Base-by-base conservation (phyloP, 441 rosid genomes). In the Raphanus hybrid region DNA sequence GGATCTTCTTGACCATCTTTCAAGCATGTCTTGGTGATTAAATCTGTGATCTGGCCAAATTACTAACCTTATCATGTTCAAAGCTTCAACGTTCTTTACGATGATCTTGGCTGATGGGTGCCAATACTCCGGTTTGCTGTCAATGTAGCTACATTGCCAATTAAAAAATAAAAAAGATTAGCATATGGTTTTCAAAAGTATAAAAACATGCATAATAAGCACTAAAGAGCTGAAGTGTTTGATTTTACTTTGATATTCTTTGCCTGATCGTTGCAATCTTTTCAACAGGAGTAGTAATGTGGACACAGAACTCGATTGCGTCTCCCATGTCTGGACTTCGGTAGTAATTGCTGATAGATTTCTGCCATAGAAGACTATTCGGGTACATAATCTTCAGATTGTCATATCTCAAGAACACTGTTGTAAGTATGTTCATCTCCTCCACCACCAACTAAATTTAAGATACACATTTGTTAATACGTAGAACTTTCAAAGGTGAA, bases 311-410 rank as follows among this genome's bases (percentile, higher is more conserved):
- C 66, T 90, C 92, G 6, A 91, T 73, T 8, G 79, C 84, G 4
- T 93, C 98, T 41, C 88, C 87, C 98, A 93, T 93, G 62, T 89
- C 97, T 0, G 97, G 98, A 75, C 98, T 93, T 0, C 95, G 89
- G 50, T 91, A 89, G 71, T 52, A 93, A 83, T 93, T 91, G 35
- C 86, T 67, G 16, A 93, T 91, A 41, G 95, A 76, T 71, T 79
- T 91, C 32, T 86, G 80, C 26, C 93, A 86, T 52, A 93, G 95
- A 81, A 85, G 77, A 41, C 89, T 85, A 74, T 93, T 93, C 0
- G 95, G 85, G 10, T 75, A 85, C 7, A 84, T 16, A 8, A 93
- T 71, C 84, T 86, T 93, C 81, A 85, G 79, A 79, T 91, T 93
- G 78, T 93, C 98, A 35, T 50, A 87, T 83, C 95, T 85, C 71